A percentile compares a stretch with the other conserved stretches of the same genome.
Evolutionary conservation across 768 basidiomycete genomes (phyloP).

Genomic region (Leucocoprinus sp.): DNA sequence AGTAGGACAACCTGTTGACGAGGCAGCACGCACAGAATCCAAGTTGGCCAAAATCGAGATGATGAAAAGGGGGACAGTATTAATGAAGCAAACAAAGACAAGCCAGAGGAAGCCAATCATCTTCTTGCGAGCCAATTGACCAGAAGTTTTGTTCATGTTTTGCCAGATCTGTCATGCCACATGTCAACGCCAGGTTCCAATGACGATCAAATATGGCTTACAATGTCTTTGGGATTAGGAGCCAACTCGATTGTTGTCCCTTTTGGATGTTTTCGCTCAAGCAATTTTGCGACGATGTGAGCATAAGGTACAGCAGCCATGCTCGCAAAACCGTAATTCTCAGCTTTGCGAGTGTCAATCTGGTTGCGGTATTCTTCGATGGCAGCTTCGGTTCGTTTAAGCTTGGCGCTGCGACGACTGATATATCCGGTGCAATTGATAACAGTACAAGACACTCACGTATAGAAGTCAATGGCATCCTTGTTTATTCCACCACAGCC

Average conservation of each 20-base stretch:
- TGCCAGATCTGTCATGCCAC: slow-evolving; percentile 62
- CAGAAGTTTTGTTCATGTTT: slow-evolving; percentile 73
- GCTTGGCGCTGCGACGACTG: slow-evolving; percentile 31
- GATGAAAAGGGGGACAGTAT: slow-evolving; percentile 85
- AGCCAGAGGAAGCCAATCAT: slow-evolving; percentile 75
- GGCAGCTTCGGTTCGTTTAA: slow-evolving; percentile 61
- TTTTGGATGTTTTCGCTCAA: slow-evolving; percentile 62
- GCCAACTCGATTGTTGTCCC: slow-evolving; percentile 67
- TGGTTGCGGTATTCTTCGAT: slow-evolving; percentile 67
- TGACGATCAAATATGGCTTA: slow-evolving; percentile 24
- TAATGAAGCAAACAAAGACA: slow-evolving; percentile 79
- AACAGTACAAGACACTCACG: slow-evolving; percentile 39
- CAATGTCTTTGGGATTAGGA: slow-evolving; percentile 86
- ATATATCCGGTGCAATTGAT: neutral
- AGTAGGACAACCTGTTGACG: neutral
- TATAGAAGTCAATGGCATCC: slow-evolving; percentile 93
- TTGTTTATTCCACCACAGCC: slow-evolving; percentile 78
- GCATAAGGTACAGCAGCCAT: slow-evolving; percentile 86
- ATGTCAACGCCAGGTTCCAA: slow-evolving; percentile 3
- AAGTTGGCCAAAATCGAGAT: slow-evolving; percentile 92
- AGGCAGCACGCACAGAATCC: slow-evolving; percentile 47
- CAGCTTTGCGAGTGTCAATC: slow-evolving; percentile 68
- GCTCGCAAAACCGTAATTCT: slow-evolving; percentile 88
- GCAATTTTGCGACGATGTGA: slow-evolving; percentile 71
- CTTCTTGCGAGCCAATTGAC: slow-evolving; percentile 57